A percentile compares a stretch with the other conserved stretches of the same genome.
phyloP scores from a whole-genome alignment of 2,329 filamentous ascomycete species.

The Penicillium sp. region DNA sequence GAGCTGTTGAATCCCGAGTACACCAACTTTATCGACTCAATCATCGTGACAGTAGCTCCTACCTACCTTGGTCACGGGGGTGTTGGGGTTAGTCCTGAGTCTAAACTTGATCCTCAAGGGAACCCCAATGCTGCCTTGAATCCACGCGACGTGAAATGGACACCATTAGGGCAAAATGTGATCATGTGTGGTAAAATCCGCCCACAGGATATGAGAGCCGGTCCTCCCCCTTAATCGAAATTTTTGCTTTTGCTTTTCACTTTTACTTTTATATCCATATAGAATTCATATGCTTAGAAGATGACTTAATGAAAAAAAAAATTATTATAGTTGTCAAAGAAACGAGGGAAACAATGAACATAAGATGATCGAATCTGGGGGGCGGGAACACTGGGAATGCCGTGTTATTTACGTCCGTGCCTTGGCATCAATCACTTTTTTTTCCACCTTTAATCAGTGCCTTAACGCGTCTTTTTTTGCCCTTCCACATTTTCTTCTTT shows the following conservation, averaged over 20 bases:
- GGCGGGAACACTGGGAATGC: constrained; percentile 14
- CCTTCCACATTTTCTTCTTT: background rate
- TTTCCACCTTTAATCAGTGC: constrained; percentile 7
- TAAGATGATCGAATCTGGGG: background rate
- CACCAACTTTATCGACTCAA: constrained; percentile 66
- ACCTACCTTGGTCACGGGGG: constrained; percentile 85
- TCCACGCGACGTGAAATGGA: constrained; percentile 69
- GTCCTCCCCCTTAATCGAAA: background rate
- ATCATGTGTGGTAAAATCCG: constrained; percentile 72
- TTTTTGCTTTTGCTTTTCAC: background rate
- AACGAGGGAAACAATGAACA: background rate
- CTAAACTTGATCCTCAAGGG: constrained; percentile 53
- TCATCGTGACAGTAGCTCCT: constrained; percentile 87
- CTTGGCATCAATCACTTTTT: constrained; percentile 11
- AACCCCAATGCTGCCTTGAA: constrained; percentile 62
- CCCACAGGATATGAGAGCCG: background rate
- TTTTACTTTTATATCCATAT: background rate
- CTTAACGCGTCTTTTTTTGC: constrained; percentile 4
- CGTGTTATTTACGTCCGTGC: constrained; percentile 21
- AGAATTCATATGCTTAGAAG: background rate
- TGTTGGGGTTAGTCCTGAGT: constrained; percentile 72
- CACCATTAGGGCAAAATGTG: constrained; percentile 77
- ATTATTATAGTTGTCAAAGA: background rate
- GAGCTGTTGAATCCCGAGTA: constrained; percentile 67
- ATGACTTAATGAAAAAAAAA: background rate